These are phyloP conservation scores for Xylaria bambusicola DNA, from an alignment of 495 filamentous ascomycete species.

Conservation along the genomic window DNA sequence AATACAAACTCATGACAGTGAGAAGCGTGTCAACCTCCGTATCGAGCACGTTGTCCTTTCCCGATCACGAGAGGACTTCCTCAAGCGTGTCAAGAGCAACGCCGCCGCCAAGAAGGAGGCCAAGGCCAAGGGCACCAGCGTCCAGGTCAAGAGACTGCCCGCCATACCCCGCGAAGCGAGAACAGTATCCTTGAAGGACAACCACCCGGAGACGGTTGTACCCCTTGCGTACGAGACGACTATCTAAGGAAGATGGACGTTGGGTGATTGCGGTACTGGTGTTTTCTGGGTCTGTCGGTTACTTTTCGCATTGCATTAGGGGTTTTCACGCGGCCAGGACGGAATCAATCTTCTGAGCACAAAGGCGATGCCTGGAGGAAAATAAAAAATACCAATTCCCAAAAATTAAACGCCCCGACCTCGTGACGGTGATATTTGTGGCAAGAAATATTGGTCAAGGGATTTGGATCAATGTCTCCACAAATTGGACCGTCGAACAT, in stretches of 20 bases:
- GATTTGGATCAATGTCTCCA: background rate
- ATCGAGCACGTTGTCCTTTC: slow-evolving; percentile 95
- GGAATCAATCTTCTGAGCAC: slow-evolving; percentile 34
- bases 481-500: no score
- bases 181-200: slow-evolving; percentile 72
- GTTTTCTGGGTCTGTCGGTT: slow-evolving; percentile 36
- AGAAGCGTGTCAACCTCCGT: slow-evolving; percentile 99
- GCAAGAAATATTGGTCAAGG: background rate
- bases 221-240: slow-evolving; percentile 97
- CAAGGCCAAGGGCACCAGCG: slow-evolving; percentile 80
- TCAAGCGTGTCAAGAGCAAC: slow-evolving; percentile 94
- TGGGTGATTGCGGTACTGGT: slow-evolving; percentile 20
- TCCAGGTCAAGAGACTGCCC: slow-evolving; percentile 91
- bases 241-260: slow-evolving; percentile 64
- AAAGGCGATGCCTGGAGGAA: slow-evolving; percentile 35
- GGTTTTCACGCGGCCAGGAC: slow-evolving; percentile 34
- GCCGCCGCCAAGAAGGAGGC: slow-evolving; percentile 87
- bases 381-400: slow-evolving; percentile 35
- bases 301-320: slow-evolving; percentile 36
- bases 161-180: slow-evolving; percentile 74
- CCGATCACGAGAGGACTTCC: slow-evolving; percentile 91
- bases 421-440: slow-evolving; percentile 7
- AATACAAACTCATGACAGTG: no score
- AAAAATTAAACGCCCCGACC: slow-evolving; percentile 11
- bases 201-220: slow-evolving; percentile 84